phyloP scores from a whole-genome alignment of 345 rosid genomes.

The Lepidium sativum region DNA sequence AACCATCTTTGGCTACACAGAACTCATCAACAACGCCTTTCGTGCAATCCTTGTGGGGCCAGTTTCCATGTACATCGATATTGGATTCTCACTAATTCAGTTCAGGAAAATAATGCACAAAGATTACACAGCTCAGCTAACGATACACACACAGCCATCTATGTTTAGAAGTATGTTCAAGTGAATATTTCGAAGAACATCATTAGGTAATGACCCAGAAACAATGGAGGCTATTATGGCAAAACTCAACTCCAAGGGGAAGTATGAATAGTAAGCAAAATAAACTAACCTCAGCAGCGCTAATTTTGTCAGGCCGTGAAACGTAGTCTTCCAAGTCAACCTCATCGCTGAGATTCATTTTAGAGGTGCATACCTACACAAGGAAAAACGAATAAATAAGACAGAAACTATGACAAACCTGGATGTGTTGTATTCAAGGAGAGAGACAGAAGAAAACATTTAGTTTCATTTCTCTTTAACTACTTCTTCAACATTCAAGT shows the following conservation, averaged over 20 bases:
- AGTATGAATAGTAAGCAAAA: conserved; percentile 5
- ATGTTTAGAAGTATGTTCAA: background rate
- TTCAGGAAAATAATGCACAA: background rate
- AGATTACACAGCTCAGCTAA: background rate
- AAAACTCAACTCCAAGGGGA: background rate
- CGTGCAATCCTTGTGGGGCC: background rate
- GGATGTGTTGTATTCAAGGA: background rate
- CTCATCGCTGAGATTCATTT: conserved; percentile 96
- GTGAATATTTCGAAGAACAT: background rate
- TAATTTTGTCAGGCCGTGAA: conserved; percentile 95
- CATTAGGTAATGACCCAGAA: background rate
- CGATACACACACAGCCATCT: background rate
- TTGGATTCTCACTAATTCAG: background rate
- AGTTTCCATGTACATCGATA: background rate
- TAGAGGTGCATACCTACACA: conserved; percentile 88
- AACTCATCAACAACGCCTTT: background rate
- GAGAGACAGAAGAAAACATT: background rate
- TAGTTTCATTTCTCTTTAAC: background rate
- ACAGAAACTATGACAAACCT: background rate
- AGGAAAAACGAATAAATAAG: background rate
- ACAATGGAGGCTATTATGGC: background rate
- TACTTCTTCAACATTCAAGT: background rate
- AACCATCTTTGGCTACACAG: background rate
- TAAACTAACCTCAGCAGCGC: conserved; percentile 94
- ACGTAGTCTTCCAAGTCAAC: conserved; percentile 99